phyloP scores from a whole-genome alignment of 495 filamentous ascomycete genomes.

The Alectoria sarmentosa region DNA sequence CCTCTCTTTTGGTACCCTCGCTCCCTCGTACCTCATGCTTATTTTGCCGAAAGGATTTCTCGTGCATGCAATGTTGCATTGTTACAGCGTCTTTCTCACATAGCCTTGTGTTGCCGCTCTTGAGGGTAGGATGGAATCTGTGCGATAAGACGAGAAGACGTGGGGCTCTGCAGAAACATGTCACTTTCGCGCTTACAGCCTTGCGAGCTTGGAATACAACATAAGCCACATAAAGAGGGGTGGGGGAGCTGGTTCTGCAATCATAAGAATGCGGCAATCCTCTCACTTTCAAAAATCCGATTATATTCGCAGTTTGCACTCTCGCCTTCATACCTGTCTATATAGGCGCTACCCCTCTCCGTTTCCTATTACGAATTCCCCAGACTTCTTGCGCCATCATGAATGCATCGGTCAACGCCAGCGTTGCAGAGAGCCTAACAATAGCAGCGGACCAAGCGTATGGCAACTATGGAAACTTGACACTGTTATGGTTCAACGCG shows the following conservation, averaged over 20 bases:
- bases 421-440: background rate
- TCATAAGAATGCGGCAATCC: background rate
- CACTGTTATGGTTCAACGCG: background rate
- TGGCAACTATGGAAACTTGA: conserved; percentile 1
- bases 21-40: background rate
- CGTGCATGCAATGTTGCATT: too few relatives aligned
- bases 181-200: too few relatives aligned
- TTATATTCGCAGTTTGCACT: background rate
- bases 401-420: conserved; percentile 1
- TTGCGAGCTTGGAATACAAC: background rate
- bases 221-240: background rate
- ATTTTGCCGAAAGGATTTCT: too few relatives aligned
- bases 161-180: too few relatives aligned
- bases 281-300: background rate
- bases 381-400: background rate
- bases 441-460: background rate
- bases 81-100: background rate
- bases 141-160: too few relatives aligned
- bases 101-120: background rate
- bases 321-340: background rate
- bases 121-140: too few relatives aligned
- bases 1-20: background rate
- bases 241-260: background rate
- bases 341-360: background rate
- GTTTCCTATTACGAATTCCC: background rate